Evolutionary conservation across 768 basidiomycete species (phyloP), one percentile per base, ranked within the genome.

Genomic region (Mycena indigotica): DNA sequence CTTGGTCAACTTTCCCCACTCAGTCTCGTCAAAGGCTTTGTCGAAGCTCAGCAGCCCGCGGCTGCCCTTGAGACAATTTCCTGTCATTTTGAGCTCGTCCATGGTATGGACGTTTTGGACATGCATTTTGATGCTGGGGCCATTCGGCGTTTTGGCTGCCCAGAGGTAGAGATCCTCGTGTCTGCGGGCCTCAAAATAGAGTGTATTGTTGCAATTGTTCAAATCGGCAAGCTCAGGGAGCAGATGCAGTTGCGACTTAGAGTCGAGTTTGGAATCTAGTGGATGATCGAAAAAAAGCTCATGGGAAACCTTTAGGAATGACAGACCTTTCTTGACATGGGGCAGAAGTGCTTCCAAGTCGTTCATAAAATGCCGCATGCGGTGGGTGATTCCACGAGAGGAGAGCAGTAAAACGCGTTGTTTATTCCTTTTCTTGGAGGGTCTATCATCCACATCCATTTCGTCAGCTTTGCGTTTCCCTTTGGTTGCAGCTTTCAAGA

Each of bases 71-170:
- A 99, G 74, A 73, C 97, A 99, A 72, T 99, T 98, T 28, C 97
- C 97, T 5, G 95, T 96, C 95, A 99, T 91, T 78, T 98, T 98
- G 63, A 99, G 80, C 73, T 99, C 97, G 75, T 98, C 97, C 97
- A 98, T 98, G 40, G 97, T 99, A 72, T 99, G 97, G 53, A 96
- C 82, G 69, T 98, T 99, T 75, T 97, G 95, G 16, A 98, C 96
- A 69, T 98, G 97, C 80, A 98, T 82, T 73, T 98, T 98, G 69
- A 95, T 86, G 68, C 91, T 95, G 15, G 97, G 97, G 10, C 97
- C 97, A 67, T 99, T 99, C 21, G 97, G 97, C 30, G 95, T 92
- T 72, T 98, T 95, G 13, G 91, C 87, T 28, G 94, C 89, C 97
- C 97, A 99, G 57, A 98, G 72, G 68, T 98, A 99, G 50, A 99